Evolutionary conservation across 331 rosid genomes (phyloP), one percentile per base, ranked within the genome.

Genomic region (Pyracantha coccinea): DNA sequence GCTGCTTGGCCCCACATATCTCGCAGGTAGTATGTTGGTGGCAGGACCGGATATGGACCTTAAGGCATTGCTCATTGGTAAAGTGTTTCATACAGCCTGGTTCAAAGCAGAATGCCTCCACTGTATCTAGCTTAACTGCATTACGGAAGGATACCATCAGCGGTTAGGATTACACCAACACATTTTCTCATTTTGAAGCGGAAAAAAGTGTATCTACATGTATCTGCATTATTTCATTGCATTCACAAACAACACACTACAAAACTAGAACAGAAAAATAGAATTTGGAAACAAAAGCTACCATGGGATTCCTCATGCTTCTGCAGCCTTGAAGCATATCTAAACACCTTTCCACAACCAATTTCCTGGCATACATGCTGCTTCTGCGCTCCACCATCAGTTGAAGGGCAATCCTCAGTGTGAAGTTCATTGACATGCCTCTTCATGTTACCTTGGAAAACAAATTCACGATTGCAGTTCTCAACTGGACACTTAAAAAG

Each of bases 251-350:
- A 23, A 58, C 29, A 2, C 2, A 58, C 20, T 11, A 58, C 25
- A 58, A 58, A 64, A n/a, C 1, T 16, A 10, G 11, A 17, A 23
- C 33, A 38, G 27, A 15, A 4, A n/a, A 20, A 29, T 8, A 1
- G n/a, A 75, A 76, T 71, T 13, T 21, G 4, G 27, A 44, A 28
- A 47, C 13, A 19, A 75, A 31, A 7, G 47, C 14, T 75, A 76
- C 98, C 97, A 80, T 93, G 98, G 74, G 96, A 93, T 63, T 74
- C 86, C 78, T 86, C 88, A 69, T 93, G 98, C 73, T 77, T 89
- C 31, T 4, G 87, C 74, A 89, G 78, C 83, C 13, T 64, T 11
- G 98, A 89, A 16, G 85, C 86, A 86, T 19, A 84, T 79, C 57
- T 77, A 81, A 91, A 93, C 44, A 68, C 90, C 81, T 93, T 91